A percentile compares a stretch with the other conserved stretches of the same genome.
phyloP scores from a whole-genome alignment of 2,329 filamentous ascomycete species.

The Aspergillus ustus region DNA sequence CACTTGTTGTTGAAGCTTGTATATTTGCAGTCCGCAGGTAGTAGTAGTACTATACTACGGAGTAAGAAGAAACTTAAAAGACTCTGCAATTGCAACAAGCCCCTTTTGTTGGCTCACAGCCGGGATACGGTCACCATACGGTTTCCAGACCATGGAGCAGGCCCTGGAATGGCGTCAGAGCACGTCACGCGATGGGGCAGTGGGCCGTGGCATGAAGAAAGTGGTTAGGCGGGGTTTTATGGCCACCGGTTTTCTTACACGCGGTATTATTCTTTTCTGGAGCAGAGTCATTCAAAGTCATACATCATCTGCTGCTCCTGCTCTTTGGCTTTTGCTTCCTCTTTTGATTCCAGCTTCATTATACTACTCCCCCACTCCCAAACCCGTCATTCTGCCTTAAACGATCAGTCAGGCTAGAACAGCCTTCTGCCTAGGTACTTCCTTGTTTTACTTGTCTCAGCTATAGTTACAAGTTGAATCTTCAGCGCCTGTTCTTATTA shows the following conservation, averaged over 20 bases:
- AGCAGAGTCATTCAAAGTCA: constrained; percentile 24
- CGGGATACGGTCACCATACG: constrained; percentile 27
- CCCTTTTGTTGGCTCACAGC: constrained; percentile 27
- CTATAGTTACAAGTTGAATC: not conserved
- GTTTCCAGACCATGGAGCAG: constrained; percentile 20
- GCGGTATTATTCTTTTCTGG: not conserved
- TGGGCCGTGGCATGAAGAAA: constrained; percentile 41
- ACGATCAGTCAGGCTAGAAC: not conserved
- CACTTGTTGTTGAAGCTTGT: not conserved
- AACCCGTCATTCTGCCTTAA: not conserved
- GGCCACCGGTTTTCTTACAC: constrained; percentile 22
- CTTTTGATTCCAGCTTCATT: not conserved
- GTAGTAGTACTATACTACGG: too few relatives aligned
- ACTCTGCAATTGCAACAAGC: constrained; percentile 26
- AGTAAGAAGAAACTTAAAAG: not conserved
- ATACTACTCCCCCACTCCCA: constrained; percentile 13
- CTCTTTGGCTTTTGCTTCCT: not conserved
- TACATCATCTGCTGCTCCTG: constrained; percentile 35
- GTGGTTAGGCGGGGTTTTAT: constrained; percentile 28
- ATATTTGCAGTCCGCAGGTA: not conserved
- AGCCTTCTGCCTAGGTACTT: not conserved
- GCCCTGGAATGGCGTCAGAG: constrained; percentile 33
- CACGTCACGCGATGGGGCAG: constrained; percentile 39
- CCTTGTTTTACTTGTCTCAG: not conserved
- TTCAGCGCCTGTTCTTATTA: not conserved